A percentile compares a stretch with the other conserved stretches of the same genome.
Conservation (phyloP, 768 basidiomycete genomes). For the Phallus indusiatus region DNA sequence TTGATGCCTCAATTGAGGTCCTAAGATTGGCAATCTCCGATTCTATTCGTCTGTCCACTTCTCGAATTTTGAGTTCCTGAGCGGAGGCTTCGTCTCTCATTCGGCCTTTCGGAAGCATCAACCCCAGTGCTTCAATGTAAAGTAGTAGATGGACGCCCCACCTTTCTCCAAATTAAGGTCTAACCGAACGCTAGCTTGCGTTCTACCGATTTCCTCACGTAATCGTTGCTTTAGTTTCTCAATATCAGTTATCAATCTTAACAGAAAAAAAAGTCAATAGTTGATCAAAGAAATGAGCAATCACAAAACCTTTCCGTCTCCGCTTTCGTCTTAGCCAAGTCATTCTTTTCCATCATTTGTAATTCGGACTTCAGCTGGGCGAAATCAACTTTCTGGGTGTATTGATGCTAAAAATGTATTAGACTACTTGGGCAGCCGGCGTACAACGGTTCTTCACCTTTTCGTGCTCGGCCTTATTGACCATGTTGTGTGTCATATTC, state of each 20-base stretch:
- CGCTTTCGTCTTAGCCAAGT: slow-evolving; percentile 87
- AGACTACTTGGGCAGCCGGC: background rate
- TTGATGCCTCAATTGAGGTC: slow-evolving; percentile 77
- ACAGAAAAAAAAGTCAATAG: background rate
- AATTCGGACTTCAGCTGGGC: slow-evolving; percentile 94
- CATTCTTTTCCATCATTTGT: slow-evolving; percentile 94
- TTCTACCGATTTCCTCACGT: slow-evolving; percentile 83
- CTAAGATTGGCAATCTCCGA: slow-evolving; percentile 85
- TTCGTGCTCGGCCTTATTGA: slow-evolving; percentile 92
- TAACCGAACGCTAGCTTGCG: slow-evolving; percentile 86
- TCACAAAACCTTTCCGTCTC: slow-evolving; percentile 68
- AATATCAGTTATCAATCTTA: slow-evolving; percentile 65
- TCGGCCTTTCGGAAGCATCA: slow-evolving; percentile 39
- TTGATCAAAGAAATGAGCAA: background rate
- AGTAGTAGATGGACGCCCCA: slow-evolving; percentile 1
- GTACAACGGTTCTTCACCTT: slow-evolving; percentile 46
- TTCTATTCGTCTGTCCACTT: slow-evolving; percentile 95
- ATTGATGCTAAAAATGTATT: slow-evolving; percentile 53
- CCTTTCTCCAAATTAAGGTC: slow-evolving; percentile 93
- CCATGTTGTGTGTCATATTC: slow-evolving; percentile 95
- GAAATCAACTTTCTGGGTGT: slow-evolving; percentile 95
- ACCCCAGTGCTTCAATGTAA: background rate
- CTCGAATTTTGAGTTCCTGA: slow-evolving; percentile 93
- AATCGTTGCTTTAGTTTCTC: slow-evolving; percentile 92
- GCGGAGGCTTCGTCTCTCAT: slow-evolving; percentile 88